Evolutionary conservation across 1,284 basidiomycete genomes (phyloP).

Genomic region (Xerocomus nothofagi): DNA sequence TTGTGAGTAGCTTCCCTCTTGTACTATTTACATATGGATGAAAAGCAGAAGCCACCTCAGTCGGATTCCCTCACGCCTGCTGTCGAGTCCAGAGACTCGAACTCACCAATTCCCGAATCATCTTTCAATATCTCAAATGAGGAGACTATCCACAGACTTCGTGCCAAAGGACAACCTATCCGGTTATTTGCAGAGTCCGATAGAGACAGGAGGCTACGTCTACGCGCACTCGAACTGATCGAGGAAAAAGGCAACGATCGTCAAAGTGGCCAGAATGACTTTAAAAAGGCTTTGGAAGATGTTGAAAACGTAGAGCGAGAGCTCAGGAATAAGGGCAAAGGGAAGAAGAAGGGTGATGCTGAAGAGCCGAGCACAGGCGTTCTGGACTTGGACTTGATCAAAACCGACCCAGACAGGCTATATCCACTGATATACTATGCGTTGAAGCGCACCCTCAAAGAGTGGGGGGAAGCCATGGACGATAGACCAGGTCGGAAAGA

Average conservation of each 20-base stretch:
- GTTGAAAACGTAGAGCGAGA: conserved; percentile 85
- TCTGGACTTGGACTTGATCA: conserved; percentile 80
- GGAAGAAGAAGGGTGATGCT: conserved; percentile 62
- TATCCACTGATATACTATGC: conserved; percentile 99
- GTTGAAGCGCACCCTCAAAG: conserved; percentile 87
- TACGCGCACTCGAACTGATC: conserved; percentile 92
- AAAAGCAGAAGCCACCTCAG: conserved; percentile 50
- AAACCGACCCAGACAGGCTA: conserved; percentile 92
- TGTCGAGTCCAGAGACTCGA: conserved; percentile 35
- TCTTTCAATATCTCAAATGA: conserved; percentile 92
- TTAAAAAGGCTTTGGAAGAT: conserved; percentile 89
- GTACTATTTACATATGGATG: conserved; percentile 41
- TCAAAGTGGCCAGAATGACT: conserved; percentile 87
- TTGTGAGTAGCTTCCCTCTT: conserved; percentile 44
- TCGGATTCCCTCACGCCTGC: conserved; percentile 44
- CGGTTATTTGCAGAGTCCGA: conserved; percentile 94
- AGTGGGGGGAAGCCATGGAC: conserved; percentile 95
- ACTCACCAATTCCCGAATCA: conserved; percentile 56
- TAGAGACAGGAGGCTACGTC: conserved; percentile 85
- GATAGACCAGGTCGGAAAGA: conserved; percentile 71
- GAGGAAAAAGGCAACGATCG: conserved; percentile 82
- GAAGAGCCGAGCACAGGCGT: conserved; percentile 52
- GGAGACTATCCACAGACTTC: conserved; percentile 86
- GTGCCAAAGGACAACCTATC: conserved; percentile 92
- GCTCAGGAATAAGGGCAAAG: conserved; percentile 60